A percentile compares a stretch with the other conserved stretches of the same genome.
phyloP scores from a whole-genome alignment of 345 rosid species.

The Raphanus raphanistrum region DNA sequence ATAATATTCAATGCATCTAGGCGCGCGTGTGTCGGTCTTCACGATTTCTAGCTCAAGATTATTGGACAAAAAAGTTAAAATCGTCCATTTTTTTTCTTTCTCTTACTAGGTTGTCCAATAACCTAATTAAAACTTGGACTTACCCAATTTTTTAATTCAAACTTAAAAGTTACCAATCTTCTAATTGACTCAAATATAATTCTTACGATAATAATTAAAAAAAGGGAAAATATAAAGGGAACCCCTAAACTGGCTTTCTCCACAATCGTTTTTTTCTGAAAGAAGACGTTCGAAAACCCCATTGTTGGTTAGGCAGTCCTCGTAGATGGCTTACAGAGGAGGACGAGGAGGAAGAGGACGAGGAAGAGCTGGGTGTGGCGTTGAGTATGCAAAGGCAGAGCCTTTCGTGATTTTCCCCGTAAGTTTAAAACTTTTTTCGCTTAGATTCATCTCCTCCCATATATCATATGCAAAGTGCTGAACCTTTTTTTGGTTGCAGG shows the following conservation, averaged over 20 bases:
- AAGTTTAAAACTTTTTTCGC: slow-evolving; percentile 14
- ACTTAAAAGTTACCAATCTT: too few species aligned
- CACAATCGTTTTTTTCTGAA: not conserved
- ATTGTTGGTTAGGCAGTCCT: not conserved
- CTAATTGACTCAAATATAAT: too few species aligned
- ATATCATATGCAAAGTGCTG: not conserved
- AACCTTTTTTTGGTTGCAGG: slow-evolving; percentile 2
- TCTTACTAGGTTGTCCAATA: too few species aligned
- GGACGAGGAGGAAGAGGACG: slow-evolving; percentile 24
- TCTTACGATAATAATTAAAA: too few species aligned
- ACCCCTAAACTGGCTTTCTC: not conserved
- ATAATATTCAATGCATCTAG: too few species aligned
- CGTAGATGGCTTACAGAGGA: slow-evolving; percentile 46
- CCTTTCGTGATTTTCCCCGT: slow-evolving; percentile 59
- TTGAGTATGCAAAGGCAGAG: slow-evolving; percentile 37
- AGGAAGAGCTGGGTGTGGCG: slow-evolving; percentile 26
- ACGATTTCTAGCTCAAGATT: too few species aligned
- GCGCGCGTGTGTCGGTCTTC: too few species aligned
- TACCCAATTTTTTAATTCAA: too few species aligned
- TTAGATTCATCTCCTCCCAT: not conserved
- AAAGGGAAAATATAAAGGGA: not conserved
- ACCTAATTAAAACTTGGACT: too few species aligned
- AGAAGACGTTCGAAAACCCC: not conserved
- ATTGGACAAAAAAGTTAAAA: too few species aligned
- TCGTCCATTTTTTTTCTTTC: too few species aligned